Conservation (phyloP, 1,284 basidiomycete genomes). For the Ceratorhiza oryzae-sativae region DNA sequence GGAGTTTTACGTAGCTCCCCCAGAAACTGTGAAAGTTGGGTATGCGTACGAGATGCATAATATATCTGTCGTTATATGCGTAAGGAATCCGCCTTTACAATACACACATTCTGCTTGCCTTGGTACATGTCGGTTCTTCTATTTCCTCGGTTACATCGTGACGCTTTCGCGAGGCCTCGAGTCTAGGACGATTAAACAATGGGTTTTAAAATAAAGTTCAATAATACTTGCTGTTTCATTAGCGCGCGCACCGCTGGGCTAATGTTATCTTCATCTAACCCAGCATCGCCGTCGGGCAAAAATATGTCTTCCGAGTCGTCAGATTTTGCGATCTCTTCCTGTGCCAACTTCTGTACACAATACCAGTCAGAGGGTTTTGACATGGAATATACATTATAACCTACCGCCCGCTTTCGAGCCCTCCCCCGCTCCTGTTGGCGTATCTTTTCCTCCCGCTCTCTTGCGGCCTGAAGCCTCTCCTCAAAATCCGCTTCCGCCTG, state of each 20-base stretch:
- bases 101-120: constrained; percentile 48
- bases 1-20: constrained; percentile 75
- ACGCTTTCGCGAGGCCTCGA: constrained; percentile 34
- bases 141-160: constrained; percentile 37
- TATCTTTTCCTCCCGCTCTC: constrained; percentile 67
- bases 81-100: not conserved
- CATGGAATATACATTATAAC: constrained; percentile 45
- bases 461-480: constrained; percentile 64
- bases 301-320: constrained; percentile 62
- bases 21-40: constrained; percentile 90
- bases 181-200: constrained; percentile 18
- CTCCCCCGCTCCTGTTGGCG: constrained; percentile 63
- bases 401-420: constrained; percentile 66
- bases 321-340: constrained; percentile 48
- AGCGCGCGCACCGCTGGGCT: constrained; percentile 81
- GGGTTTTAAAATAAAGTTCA: not conserved
- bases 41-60: constrained; percentile 95
- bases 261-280: constrained; percentile 62
- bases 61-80: constrained; percentile 62
- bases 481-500: constrained; percentile 69
- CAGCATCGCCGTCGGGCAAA: constrained; percentile 63
- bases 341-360: constrained; percentile 43
- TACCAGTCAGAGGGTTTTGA: constrained; percentile 43
- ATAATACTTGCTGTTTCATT: constrained; percentile 71
- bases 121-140: constrained; percentile 68